A percentile compares a stretch with the other conserved stretches of the same genome.
These are phyloP conservation scores for Taphrina sp. DNA, from an alignment of 1,139 yeast genomes.

Conservation along the genomic window DNA sequence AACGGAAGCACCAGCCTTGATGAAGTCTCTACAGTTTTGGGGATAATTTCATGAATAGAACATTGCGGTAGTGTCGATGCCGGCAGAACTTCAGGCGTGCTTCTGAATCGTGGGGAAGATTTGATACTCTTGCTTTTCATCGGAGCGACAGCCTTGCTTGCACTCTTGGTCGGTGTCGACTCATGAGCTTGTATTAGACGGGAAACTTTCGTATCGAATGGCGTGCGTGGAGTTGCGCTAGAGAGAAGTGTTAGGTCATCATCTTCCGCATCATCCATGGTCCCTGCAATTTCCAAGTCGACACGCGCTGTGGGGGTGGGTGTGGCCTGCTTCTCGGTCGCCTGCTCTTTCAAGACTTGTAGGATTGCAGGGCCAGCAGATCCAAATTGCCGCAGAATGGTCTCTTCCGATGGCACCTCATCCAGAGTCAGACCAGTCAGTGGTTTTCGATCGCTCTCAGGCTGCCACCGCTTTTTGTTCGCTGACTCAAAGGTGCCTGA, in stretches of 20 bases:
- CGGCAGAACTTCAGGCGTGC: too few relatives aligned
- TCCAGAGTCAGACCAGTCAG: conserved; percentile 5
- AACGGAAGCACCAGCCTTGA: too few relatives aligned
- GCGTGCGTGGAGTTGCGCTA: too few relatives aligned
- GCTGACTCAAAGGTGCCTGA: not conserved
- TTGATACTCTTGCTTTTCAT: too few relatives aligned
- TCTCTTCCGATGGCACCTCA: conserved; percentile 14
- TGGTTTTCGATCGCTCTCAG: not conserved
- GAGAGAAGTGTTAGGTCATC: conserved; percentile 13
- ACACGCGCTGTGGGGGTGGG: not conserved
- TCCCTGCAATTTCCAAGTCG: not conserved
- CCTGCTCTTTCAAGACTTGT: conserved; percentile 13
- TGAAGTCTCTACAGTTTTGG: too few relatives aligned
- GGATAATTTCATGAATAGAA: too few relatives aligned
- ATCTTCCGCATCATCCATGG: not conserved
- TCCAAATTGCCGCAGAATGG: conserved; percentile 19
- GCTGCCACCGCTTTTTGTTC: conserved; percentile 1
- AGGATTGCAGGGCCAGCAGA: conserved; percentile 25
- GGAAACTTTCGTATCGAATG: too few relatives aligned
- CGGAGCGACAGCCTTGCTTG: too few relatives aligned
- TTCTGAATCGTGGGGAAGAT: too few relatives aligned
- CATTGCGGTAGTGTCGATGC: too few relatives aligned
- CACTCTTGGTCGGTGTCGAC: too few relatives aligned
- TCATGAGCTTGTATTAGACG: too few relatives aligned
- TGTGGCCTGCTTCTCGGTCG: not conserved